Base-by-base conservation (phyloP, 1,284 basidiomycete species). In the Jaminaea rosea region DNA sequence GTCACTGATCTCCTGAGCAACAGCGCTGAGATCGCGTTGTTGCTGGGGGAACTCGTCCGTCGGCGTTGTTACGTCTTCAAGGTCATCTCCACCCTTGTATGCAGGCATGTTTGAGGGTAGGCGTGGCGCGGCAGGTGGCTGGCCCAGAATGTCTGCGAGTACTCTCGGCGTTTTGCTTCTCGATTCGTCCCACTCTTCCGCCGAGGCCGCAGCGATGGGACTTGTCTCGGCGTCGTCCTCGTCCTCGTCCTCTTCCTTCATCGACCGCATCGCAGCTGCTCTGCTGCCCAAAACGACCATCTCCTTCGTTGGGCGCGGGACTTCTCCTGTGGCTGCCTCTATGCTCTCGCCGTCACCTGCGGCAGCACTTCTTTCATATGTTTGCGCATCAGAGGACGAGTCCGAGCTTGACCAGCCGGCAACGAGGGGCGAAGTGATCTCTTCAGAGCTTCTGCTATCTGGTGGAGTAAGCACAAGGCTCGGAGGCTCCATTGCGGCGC, bases 211-310 rank as follows among this genome's bases (percentile, higher is more conserved):
- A 23, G 11, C 37, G 37, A 23, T 23, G 9, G 11, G 37, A 6
- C n/a, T 19, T 19, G 6, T 10, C 37, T 41, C 37, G n/a, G n/a
- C 37, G 9, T 41, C 37, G 11, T 41, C 11, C 15, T 23, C 11
- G 6, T n/a, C 37, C 21, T n/a, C 23, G 26, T 46, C 44, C 24
- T 46, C 44, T 5, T 24, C 44, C 6, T 5, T 19, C n/a, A 34
- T 13, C n/a, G 15, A 19, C 6, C 47, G 11, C 6, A 39, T 15
- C 26, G 6, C n/a, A 21, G 37, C 8, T 11, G 26, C 3, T n/a
- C 42, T 47, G 27, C 48, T 49, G 4, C 49, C 49, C 24, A 51
- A 26, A 7, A 32, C 46, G 4, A 51, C 45, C 19, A 31, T n/a
- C 26, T 49, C 49, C 26, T 26, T 29, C 8, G 27, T 44, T 17